These are phyloP conservation scores for Ilex aquifolium DNA, from an alignment of 257 asterid genomes.

Conservation along the genomic window DNA sequence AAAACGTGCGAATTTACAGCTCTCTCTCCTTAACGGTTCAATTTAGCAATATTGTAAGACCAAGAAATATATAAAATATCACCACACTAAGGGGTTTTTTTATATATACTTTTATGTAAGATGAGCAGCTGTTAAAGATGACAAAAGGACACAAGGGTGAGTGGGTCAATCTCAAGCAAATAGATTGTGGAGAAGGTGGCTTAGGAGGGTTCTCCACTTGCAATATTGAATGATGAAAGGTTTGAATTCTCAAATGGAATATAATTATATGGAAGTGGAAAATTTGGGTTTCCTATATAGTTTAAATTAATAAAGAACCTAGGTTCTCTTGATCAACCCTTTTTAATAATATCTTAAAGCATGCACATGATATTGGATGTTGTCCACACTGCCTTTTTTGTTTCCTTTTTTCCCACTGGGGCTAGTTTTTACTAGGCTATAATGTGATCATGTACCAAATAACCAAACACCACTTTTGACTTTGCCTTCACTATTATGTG, in stretches of 20 bases:
- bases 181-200: conserved; percentile 53
- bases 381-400: conserved; percentile 10
- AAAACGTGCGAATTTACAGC: no score
- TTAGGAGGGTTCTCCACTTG: conserved; percentile 31
- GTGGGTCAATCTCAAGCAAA: conserved; percentile 23
- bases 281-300: conserved; percentile 8
- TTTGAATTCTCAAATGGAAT: conserved; percentile 23
- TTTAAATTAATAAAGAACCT: conserved; percentile 1
- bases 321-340: conserved; percentile 17
- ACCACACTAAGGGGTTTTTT: no score
- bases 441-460: no score
- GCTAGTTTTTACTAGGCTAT: no score
- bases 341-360: conserved; percentile 3
- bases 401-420: background rate
- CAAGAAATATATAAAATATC: no score
- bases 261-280: conserved; percentile 34
- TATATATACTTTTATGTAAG: conserved; percentile 1
- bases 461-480: background rate
- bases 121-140: conserved; percentile 10
- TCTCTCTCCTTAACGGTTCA: no score
- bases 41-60: no score
- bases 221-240: conserved; percentile 23
- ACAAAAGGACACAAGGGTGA: conserved; percentile 22
- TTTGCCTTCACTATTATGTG: no score
- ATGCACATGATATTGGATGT: conserved; percentile 5